Evolutionary conservation across 1,284 basidiomycete species (phyloP).

Genomic region (Cystobasidium sp.): DNA sequence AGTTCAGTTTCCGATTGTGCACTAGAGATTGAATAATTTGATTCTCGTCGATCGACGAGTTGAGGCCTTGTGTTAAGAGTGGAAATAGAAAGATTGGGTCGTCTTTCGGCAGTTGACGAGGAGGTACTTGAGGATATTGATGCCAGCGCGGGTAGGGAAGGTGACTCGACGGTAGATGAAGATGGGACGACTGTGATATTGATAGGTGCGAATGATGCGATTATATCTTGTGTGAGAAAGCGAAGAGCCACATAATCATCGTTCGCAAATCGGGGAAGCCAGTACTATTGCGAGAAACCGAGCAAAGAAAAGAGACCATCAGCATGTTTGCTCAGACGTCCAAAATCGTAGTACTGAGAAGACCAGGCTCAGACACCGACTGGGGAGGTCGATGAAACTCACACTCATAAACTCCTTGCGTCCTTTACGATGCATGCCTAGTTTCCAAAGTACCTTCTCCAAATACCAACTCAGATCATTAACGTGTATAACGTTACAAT

Average conservation of each 20-base stretch:
- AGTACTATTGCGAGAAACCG: constrained; percentile 22
- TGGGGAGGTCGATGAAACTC: background rate
- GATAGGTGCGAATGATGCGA: background rate
- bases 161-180: background rate
- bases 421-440: constrained; percentile 13
- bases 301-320: background rate
- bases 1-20: too few relatives aligned
- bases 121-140: background rate
- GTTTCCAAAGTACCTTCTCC: constrained; percentile 16
- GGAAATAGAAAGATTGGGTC: too few relatives aligned
- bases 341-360: too few relatives aligned
- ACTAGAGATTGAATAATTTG: too few relatives aligned
- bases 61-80: too few relatives aligned
- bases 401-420: constrained; percentile 30
- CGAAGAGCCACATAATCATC: constrained; percentile 20
- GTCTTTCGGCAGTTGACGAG: too few relatives aligned
- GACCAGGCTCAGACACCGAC: background rate
- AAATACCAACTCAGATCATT: constrained; percentile 10
- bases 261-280: constrained; percentile 21
- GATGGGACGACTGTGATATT: background rate
- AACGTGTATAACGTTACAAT: background rate
- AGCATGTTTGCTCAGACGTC: background rate
- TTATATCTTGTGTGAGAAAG: constrained; percentile 19
- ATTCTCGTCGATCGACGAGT: too few relatives aligned
- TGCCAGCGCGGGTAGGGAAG: background rate